A percentile compares a stretch with the other conserved stretches of the same genome.
phyloP scores from a whole-genome alignment of 2,329 filamentous ascomycete species.

The Sclerotinia trifoliorum region DNA sequence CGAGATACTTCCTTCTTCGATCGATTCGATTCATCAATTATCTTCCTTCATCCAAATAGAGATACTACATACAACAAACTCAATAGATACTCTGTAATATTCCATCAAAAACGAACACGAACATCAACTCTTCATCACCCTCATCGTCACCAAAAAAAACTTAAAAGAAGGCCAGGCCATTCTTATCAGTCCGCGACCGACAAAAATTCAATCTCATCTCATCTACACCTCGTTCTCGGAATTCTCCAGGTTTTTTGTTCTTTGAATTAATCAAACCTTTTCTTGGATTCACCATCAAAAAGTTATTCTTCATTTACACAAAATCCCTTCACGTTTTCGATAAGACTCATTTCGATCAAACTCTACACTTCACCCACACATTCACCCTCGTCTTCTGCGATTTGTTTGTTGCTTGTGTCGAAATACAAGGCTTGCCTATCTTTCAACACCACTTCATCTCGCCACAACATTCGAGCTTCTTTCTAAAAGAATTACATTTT shows the following conservation, averaged over 20 bases:
- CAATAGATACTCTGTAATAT: slow-evolving; percentile 14
- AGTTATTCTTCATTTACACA: background rate
- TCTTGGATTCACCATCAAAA: slow-evolving; percentile 14
- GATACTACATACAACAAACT: background rate
- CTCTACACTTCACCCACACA: background rate
- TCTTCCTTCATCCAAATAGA: background rate
- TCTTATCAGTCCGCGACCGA: slow-evolving; percentile 12
- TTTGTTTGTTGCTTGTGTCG: slow-evolving; percentile 12
- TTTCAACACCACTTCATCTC: background rate
- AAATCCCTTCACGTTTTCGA: background rate
- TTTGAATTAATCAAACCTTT: slow-evolving; percentile 2
- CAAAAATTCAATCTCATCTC: background rate
- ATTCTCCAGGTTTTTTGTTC: background rate
- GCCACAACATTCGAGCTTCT: slow-evolving; percentile 17
- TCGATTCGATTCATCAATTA: background rate
- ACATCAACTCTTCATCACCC: background rate
- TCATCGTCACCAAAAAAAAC: background rate
- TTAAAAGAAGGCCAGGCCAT: background rate
- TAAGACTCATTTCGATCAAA: slow-evolving; percentile 3
- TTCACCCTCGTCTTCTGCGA: background rate
- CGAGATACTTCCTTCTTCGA: slow-evolving; percentile 9
- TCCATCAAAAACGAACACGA: background rate
- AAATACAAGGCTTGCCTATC: slow-evolving; percentile 16
- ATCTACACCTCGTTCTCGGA: slow-evolving; percentile 3
- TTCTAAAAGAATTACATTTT: slow-evolving; percentile 10